Evolutionary conservation across 345 rosid genomes (phyloP), one percentile per base, ranked within the genome.

Genomic region (Citrus hindsii): DNA sequence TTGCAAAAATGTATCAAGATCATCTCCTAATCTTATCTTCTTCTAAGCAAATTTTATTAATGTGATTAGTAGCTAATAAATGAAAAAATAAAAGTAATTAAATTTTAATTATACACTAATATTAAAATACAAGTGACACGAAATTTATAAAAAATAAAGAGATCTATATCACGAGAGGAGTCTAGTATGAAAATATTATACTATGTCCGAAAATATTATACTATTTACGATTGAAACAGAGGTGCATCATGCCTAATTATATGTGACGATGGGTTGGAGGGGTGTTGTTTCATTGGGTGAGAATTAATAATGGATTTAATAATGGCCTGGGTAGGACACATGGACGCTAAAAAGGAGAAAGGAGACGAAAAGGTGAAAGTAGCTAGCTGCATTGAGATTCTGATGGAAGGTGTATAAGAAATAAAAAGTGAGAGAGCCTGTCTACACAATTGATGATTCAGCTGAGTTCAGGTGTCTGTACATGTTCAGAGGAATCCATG

Each of bases 401-500:
- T 70, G 83, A 75, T 42, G 61, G 67, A 73, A 82, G 66, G 81
- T 71, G 75, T 67, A 69, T 46, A 30, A 22, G 42, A 67, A 38
- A 30, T 40, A 25, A 66, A 37, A 25, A 12, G 16, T 22, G 21
- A 33, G 27, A 24, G 25, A 27, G 13, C 4, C 58, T 5, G 22
- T 19, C 18, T 3, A 71, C 53, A 77, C 71, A 69, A 32, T 18
- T 30, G 24, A 56, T 25, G 48, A 70, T 75, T 21, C 21, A 40
- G 63, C 35, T 30, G 60, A 67, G 76, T 76, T 79, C 81, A 68
- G 84, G 75, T 79, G 71, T 77, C 85, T 80, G 89, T 51, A 80
- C 74, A 74, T 28, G 78, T 71, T 76, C 88, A 88, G 86, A 90
- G 86, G 91, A 87, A 88, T 86, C 89, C 91, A 87, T 88, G 92